These are phyloP conservation scores for Logfia minima DNA, from an alignment of 129 eudicot genomes.

Conservation along the genomic window DNA sequence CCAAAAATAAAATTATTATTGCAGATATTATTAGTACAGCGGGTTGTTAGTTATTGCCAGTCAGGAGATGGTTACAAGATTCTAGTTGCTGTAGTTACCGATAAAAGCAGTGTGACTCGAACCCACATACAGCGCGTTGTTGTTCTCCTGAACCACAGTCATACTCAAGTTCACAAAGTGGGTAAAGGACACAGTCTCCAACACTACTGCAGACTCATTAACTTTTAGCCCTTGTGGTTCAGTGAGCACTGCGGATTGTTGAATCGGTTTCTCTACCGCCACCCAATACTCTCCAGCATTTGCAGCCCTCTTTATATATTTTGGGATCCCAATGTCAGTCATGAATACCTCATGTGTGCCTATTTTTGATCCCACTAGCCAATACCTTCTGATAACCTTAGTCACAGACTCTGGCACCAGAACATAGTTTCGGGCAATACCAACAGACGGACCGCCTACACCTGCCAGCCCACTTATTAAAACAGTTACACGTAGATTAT, in stretches of 20 bases:
- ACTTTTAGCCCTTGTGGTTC: neutral
- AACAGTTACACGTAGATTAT: slow-evolving; percentile 10
- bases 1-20: neutral
- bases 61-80: neutral
- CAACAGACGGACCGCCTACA: slow-evolving; percentile 27
- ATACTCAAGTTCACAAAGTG: neutral
- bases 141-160: neutral
- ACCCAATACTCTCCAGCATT: no score
- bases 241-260: neutral
- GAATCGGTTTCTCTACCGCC: no score
- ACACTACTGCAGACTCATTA: neutral
- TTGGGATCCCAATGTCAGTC: no score
- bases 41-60: neutral
- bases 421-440: slow-evolving; percentile 26
- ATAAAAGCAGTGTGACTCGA: neutral
- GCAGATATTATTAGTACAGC: neutral
- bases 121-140: neutral
- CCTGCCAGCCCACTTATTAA: slow-evolving; percentile 28
- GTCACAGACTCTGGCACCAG: slow-evolving; percentile 25
- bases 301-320: no score
- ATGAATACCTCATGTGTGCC: no score
- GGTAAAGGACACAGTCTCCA: neutral
- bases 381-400: slow-evolving; percentile 25
- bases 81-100: neutral
- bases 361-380: neutral